phyloP scores from a whole-genome alignment of 139 green algal genomes.

The Coccomyxa sp. region DNA sequence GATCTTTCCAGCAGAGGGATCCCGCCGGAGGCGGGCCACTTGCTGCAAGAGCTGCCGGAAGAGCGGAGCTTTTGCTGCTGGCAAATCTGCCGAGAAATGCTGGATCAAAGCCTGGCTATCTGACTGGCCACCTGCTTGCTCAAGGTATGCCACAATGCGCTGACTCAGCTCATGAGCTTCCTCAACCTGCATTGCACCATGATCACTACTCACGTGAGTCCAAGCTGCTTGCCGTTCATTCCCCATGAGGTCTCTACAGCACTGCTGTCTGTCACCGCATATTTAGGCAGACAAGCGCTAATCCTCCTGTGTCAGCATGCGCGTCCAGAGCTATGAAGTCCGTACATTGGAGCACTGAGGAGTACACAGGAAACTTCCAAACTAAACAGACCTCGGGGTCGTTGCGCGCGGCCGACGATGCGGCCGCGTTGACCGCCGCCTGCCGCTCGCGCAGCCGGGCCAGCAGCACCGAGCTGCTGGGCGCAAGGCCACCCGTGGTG shows the following conservation, averaged over 20 bases:
- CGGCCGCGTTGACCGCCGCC: background rate
- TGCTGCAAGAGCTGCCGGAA: constrained; percentile 71
- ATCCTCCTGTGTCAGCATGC: no score
- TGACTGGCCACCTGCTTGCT: constrained; percentile 19
- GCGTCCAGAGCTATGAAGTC: background rate
- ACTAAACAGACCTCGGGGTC: background rate
- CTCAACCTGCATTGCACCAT: constrained; percentile 3
- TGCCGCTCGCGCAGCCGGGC: constrained; percentile 41
- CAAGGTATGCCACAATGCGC: constrained; percentile 52
- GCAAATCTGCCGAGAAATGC: constrained; percentile 46
- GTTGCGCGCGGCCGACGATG: background rate
- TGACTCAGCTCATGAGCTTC: constrained; percentile 33
- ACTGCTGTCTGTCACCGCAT: no score
- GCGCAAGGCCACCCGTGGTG: constrained; percentile 15
- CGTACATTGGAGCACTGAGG: background rate
- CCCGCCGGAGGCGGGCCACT: constrained; percentile 46
- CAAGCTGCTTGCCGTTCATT: background rate
- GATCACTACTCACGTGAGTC: background rate
- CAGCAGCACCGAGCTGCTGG: constrained; percentile 39
- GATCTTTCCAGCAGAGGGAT: constrained; percentile 26
- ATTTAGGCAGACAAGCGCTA: no score
- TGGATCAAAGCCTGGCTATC: constrained; percentile 49
- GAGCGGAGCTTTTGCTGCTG: constrained; percentile 38
- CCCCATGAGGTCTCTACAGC: background rate
- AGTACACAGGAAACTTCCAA: no score